Base-by-base conservation (phyloP, 2,329 filamentous ascomycete species). In the Phialocephala sp. region DNA sequence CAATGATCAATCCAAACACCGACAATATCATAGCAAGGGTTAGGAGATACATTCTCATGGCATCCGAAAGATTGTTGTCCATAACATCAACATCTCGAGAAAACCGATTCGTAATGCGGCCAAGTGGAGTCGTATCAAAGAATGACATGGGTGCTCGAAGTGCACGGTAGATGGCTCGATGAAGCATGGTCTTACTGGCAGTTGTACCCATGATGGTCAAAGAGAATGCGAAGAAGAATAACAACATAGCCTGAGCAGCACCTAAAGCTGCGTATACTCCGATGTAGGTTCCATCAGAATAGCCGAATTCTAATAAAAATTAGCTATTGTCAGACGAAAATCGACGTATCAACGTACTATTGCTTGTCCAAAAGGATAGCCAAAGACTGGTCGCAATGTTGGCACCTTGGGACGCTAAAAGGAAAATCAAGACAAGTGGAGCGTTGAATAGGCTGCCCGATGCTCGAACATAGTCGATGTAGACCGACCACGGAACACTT, bases 61-160 rank as follows among this genome's bases (percentile, higher is more conserved):
- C 90, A 73, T 97, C 94, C 0, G 91, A 91, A 52, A 97, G 80
- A 65, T 89, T 92, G 77, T 97, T 97, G 80, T 98, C 95, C 93
- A 98, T 96, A 64, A 95, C 92, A 74, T 97, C 93, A 47, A 98
- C 91, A 74, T 99, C 95, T 72, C 94, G 91, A 37, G 93, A 96
- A 79, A 98, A 98, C 18, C 95, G 91, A 77, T 98, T 98, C 24
- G 93, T 97, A 77, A 98, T 97, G 43, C 94, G 90, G 22, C 95
- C 95, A 0, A 98, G 85, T 0, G 95, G 95, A 0, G 95, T 98
- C 0, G 95, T 98, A 74, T 99, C 95, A 80, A 98, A 98, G 80
- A 98, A 98, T 4, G 91, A 91, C 93, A 90, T 89, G n/a, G 87
- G 87, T 2, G 87, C 87, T 32, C 87, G 83, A n/a, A 90, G 80